Base-by-base conservation (phyloP, 371 early-diverging fungal genomes). In the Choanephora cucurbitarum region DNA sequence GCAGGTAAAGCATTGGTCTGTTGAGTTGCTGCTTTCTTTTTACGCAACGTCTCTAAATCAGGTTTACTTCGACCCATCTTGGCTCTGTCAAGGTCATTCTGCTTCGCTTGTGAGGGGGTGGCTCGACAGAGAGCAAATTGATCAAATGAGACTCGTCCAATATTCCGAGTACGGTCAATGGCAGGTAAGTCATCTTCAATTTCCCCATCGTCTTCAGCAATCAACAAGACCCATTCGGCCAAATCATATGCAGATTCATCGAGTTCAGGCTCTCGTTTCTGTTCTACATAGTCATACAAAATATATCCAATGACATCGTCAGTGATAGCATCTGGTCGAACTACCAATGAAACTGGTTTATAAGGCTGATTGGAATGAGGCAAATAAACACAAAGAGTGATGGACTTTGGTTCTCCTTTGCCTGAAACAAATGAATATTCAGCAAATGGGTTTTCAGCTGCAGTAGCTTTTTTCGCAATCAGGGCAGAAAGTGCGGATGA, bases 171-270 rank as follows among this genome's bases (percentile, higher is more conserved):
- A 47, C 96, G 84, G 54, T 98, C 97, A 57, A 95, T 77, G 1
- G 94, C 93, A 40, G 97, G 97, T 62, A 98, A 86, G 71, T 96
- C 97, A 37, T 96, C 96, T 63, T 98, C 98, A 49, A 97, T 89
- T 37, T 85, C 86, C 15, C 97, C 97, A 78, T 94, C 95, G 52
- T 95, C 96, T 64, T 95, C 97, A 2, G 91, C 95, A 57, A 98
- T 94, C 45, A 93, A 76, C 72, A 97, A 68, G 14, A 83, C 88
- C 97, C 97, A 97, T 49, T 81, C 73, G 1, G 81, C 82, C 11
- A 91, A 81, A 49, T 90, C 84, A 32, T 79, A 84, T 21, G 77
- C 63, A 3, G 84, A 76, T 3, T 74, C 81, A 3, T 87, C 85
- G 13, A 96, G 66, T 15, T 69, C 62, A 11, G 95, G 91, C 37